Evolutionary conservation across 208 protist genomes (phyloP).

Genomic region (Acanthamoeba healyi): DNA sequence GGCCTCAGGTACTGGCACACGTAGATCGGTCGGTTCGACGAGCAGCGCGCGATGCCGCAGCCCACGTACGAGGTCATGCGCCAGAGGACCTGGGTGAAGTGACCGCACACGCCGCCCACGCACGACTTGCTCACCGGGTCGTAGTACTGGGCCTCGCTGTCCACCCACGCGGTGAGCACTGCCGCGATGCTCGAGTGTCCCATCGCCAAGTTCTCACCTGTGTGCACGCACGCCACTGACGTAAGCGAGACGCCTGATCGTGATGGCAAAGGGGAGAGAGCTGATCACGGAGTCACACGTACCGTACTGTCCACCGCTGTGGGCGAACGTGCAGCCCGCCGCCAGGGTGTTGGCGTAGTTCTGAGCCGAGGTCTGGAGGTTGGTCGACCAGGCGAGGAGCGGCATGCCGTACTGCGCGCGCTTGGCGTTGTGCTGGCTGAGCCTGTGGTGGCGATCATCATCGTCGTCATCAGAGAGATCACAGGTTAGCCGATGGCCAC

Average conservation of each 20-base stretch:
- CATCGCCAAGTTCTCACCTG: slow-evolving; percentile 28
- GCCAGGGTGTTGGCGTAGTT: slow-evolving; percentile 34
- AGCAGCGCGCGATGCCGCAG: slow-evolving; percentile 31
- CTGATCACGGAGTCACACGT: neutral
- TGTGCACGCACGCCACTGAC: too few relatives aligned
- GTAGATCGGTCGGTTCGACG: neutral
- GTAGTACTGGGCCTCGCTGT: slow-evolving; percentile 65
- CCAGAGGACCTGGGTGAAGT: slow-evolving; percentile 76
- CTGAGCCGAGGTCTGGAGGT: slow-evolving; percentile 18
- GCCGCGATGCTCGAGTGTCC: slow-evolving; percentile 1
- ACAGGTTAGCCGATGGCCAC: too few relatives aligned
- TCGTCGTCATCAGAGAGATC: too few relatives aligned
- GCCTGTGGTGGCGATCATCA: too few relatives aligned
- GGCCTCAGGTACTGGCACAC: slow-evolving; percentile 57
- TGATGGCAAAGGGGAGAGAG: too few relatives aligned
- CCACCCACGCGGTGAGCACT: neutral
- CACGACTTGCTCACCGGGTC: neutral
- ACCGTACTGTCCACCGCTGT: slow-evolving; percentile 22
- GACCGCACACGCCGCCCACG: slow-evolving; percentile 45
- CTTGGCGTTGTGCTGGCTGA: neutral
- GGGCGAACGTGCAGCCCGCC: neutral
- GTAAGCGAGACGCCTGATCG: too few relatives aligned
- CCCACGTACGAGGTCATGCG: slow-evolving; percentile 36
- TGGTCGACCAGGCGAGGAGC: neutral
- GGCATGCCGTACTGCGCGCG: neutral